These are phyloP conservation scores for Cyberlindnera petersonii DNA, from an alignment of 805 yeast genomes.

Conservation along the genomic window DNA sequence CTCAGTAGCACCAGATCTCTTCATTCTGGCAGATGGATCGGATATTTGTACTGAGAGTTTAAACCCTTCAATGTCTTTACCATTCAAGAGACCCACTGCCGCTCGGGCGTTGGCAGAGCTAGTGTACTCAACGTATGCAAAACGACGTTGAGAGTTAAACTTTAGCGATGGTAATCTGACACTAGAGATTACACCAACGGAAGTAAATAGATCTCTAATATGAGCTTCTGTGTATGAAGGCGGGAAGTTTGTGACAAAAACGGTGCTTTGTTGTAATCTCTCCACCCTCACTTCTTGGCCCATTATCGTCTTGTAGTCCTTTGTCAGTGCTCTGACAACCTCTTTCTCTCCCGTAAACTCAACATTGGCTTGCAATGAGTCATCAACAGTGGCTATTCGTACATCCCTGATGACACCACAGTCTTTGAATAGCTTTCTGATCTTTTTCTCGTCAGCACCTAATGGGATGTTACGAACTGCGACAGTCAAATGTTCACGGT, in stretches of 20 bases:
- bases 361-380: slow-evolving; percentile 42
- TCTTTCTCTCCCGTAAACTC: slow-evolving; percentile 50
- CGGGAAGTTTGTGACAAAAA: slow-evolving; percentile 77
- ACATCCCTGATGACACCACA: slow-evolving; percentile 55
- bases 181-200: slow-evolving; percentile 40
- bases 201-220: slow-evolving; percentile 38
- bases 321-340: slow-evolving; percentile 57
- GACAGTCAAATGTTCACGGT: slow-evolving; percentile 58
- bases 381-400: slow-evolving; percentile 18
- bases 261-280: slow-evolving; percentile 43
- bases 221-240: slow-evolving; percentile 42
- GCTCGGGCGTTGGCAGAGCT: slow-evolving; percentile 39
- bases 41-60: slow-evolving; percentile 57
- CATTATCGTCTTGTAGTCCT: slow-evolving; percentile 45
- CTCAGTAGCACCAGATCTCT: slow-evolving; percentile 42
- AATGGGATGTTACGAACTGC: slow-evolving; percentile 47
- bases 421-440: slow-evolving; percentile 46
- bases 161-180: slow-evolving; percentile 63
- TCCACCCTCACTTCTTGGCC: slow-evolving; percentile 43
- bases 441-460: slow-evolving; percentile 34
- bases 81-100: slow-evolving; percentile 43
- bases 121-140: slow-evolving; percentile 65
- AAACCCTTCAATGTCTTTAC: slow-evolving; percentile 34
- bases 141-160: slow-evolving; percentile 53
- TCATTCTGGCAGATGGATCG: slow-evolving; percentile 44